Base-by-base conservation (phyloP, 192 early-diverging fungal species). In the Backusella macrospora region DNA sequence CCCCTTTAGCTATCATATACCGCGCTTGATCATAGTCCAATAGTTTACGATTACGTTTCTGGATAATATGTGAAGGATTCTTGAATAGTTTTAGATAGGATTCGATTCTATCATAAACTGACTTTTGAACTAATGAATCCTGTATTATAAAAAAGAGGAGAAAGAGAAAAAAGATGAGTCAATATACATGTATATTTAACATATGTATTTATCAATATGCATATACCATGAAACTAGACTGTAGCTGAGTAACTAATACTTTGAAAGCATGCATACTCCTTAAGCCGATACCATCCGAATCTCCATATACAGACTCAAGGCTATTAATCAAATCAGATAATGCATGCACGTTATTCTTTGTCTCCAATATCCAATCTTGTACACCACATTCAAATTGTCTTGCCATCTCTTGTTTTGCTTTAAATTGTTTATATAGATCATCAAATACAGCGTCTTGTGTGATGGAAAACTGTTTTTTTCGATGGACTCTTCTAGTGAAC, bases 1-100 rank as follows among this genome's bases (percentile, higher is more conserved):
- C 90, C 0, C 89, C 89, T 62, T 86, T 86, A 9, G 76, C 78
- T 49, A 84, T 83, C 67, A 93, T 87, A 29, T 84, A 80, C 59
- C 79, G 80, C 6, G 82, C 90, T 26, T 87, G 78, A 67, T 93
- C 92, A 79, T 89, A 88, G 70, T 95, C 93, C 29, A 95, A 68
- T 43, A 88, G 70, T 68, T 95, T 95, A 49, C 86, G 83, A 3
- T 88, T 86, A 18, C 93, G 79, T 65, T 93, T 95, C 68, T 88
- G 83, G 76, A 95, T 93, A 10, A 95, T 84, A 40, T 90, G 83
- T 26, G 82, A 73, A 8, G 92, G 93, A 8, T 86, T 88, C 39
- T 86, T 83, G 72, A 95, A 88, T 7, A 80, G 64, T 26, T 78
- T 82, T 40, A 90, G 43, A 65, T 82, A 84, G 6, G 49, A 75